Percentiles rank a stretch among this genome's conserved stretches.
Evolutionary conservation across 2,329 filamentous ascomycete genomes (phyloP).

Genomic region (Proliferodiscus dingleyae): DNA sequence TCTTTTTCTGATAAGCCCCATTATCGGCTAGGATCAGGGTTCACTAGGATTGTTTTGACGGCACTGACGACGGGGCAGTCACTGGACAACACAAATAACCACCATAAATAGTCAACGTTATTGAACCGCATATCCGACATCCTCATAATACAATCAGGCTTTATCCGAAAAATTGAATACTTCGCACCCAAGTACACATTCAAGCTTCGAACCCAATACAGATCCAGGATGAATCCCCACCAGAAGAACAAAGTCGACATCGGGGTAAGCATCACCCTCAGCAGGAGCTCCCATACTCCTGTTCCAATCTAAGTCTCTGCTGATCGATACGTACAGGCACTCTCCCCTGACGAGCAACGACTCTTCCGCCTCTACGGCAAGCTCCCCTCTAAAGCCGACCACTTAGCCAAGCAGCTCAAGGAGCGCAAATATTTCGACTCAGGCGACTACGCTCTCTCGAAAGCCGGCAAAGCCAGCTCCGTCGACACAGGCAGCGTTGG

Average conservation of each 20-base stretch:
- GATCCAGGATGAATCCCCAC: constrained; percentile 77
- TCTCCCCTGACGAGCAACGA: constrained; percentile 91
- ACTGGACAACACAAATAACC: constrained; percentile 7
- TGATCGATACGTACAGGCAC: constrained; percentile 52
- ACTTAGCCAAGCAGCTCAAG: constrained; percentile 97
- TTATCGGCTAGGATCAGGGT: constrained; percentile 5
- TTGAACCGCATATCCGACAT: too few species aligned
- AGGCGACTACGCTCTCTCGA: constrained; percentile 92
- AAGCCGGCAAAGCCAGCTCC: constrained; percentile 93
- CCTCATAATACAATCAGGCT: not conserved
- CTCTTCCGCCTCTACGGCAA: constrained; percentile 98
- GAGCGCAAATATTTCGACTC: constrained; percentile 99
- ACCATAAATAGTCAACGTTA: constrained; percentile 5
- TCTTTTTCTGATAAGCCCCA: not conserved
- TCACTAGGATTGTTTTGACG: constrained; percentile 12
- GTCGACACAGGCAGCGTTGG: constrained; percentile 91
- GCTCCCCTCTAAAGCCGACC: constrained; percentile 90
- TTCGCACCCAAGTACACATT: not conserved
- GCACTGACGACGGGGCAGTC: constrained; percentile 9
- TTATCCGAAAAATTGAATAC: not conserved
- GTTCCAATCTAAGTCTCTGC: not conserved
- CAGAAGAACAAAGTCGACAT: constrained; percentile 99
- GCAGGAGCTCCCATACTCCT: not conserved
- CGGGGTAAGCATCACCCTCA: constrained; percentile 60
- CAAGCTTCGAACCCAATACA: not conserved